Evolutionary conservation across 2,329 filamentous ascomycete genomes (phyloP), one percentile per base, ranked within the genome.

Genomic region (Macrophomina phaseolina): DNA sequence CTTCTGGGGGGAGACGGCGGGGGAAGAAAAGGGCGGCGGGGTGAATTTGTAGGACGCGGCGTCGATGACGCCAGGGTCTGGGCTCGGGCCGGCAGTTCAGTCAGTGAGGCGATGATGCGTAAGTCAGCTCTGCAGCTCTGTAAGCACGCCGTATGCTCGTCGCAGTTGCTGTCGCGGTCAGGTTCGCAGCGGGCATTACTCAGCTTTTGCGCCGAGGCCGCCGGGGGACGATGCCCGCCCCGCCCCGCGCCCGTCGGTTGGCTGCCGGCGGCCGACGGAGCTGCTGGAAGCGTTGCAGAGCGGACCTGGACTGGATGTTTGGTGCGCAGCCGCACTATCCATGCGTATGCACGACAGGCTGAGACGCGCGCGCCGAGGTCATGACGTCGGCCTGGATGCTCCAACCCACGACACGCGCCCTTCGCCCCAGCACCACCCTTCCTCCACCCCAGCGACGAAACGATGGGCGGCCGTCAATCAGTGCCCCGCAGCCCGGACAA

Each of bases 401-500:
- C n/a, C 42, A 23, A 11, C 58, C 49, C 58, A 49, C 58, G 45
- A 42, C 58, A 61, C 45, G 53, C 53, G 18, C 53, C 23, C 38
- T 11, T n/a, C 7, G 4, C 18, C 56, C 8, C 56, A 6, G 6
- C 45, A 12, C 45, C 42, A 38, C n/a, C 5, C 23, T 18, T 28
- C 9, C 58, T 30, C 58, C 32, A 14, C 42, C n/a, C 42, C 32
- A 23, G 40, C 28, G 12, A 14, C 40, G 4, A 16, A 23, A 60
- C 49, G 1, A 84, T 84, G 82, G 82, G 82, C 49, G 80, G 79
- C 68, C 78, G 82, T 64, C 74, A 84, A 32, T 83, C 81, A 14
- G 77, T 79, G 69, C 81, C 82, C 38, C 76, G 77, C 32, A 79
- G 75, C 45, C 74, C 81, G 30, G 81, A 77, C 68, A 79, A 80